A percentile compares a stretch with the other conserved stretches of the same genome.
Evolutionary conservation across 2,329 filamentous ascomycete species (phyloP).

Genomic region (Fusarium verrucosum): DNA sequence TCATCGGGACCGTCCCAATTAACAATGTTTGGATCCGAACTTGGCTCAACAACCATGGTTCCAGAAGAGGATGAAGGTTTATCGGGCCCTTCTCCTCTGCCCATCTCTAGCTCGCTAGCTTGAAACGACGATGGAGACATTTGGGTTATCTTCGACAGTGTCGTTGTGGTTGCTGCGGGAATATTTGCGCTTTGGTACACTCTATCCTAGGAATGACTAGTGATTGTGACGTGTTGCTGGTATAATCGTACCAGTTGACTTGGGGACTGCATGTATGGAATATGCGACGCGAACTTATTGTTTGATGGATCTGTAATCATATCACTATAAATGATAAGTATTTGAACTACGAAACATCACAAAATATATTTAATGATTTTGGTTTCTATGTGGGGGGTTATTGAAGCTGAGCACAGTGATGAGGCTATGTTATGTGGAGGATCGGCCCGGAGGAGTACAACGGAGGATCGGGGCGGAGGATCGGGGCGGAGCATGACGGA

Average conservation of each 20-base stretch:
- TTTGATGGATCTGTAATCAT: neutral
- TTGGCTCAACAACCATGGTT: neutral
- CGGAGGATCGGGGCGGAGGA: slow-evolving; percentile 17
- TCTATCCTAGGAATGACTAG: too few relatives aligned
- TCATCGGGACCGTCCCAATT: slow-evolving; percentile 69
- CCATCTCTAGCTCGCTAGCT: neutral
- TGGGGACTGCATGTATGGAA: neutral
- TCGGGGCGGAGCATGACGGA: slow-evolving; percentile 17
- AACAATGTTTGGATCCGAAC: slow-evolving; percentile 51
- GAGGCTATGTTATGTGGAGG: neutral
- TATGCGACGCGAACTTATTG: neutral
- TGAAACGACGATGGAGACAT: neutral
- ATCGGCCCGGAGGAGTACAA: neutral
- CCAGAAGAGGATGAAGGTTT: slow-evolving; percentile 1
- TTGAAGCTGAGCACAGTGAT: neutral
- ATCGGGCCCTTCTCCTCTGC: neutral
- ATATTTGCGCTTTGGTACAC: too few relatives aligned
- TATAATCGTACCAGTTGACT: neutral
- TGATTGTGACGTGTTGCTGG: neutral
- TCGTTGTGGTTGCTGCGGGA: neutral
- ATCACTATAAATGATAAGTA: too few relatives aligned
- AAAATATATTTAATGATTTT: neutral
- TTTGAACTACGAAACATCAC: too few relatives aligned
- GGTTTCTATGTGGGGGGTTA: neutral
- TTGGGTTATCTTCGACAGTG: neutral